Base-by-base conservation (phyloP, 768 basidiomycete species). In the Rhodotorula graminis region DNA sequence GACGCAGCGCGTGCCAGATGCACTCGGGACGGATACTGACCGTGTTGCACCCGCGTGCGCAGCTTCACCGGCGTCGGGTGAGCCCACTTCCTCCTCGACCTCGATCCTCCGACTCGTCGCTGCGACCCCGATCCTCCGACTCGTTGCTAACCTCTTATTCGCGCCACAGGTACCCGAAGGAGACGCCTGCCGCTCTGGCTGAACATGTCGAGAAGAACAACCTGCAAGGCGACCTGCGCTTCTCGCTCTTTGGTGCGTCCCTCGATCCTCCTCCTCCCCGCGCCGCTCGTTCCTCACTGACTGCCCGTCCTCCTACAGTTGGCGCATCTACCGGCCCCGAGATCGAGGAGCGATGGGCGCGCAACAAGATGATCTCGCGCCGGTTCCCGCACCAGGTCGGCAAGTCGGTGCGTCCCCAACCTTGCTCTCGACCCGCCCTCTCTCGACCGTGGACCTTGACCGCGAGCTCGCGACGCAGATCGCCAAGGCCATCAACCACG, bases 311-410 rank as follows among this genome's bases (percentile, higher is more conserved):
- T 23, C 3, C 10, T n/a, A 21, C 58, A 60, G 68, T 72, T 19
- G 66, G 61, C 55, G 67, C 63, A 14, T 64, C 47, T 8, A 68
- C 70, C 8, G 76, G 77, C 0, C 77, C 77, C n/a, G 78, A 78
- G 37, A 69, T 75, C n/a, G 79, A 78, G 63, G 75, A 76, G 58
- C 68, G 59, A 14, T 72, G 71, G 71, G 71, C 71, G 10, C 33
- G 25, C 52, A 72, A 72, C 53, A 55, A 71, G 52, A 76, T 77
- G 77, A 77, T 80, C 50, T 70, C 66, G 61, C 49, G 76, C 19
- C 61, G 79, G 10, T 75, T 59, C 59, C 79, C 79, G 25, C 79
- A 80, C 56, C 79, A 80, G 69, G 78, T 78, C 46, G 79, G 79
- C 15, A 80, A 80, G 72, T 37, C 37, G 37, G 37, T 37, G 37